Evolutionary conservation across 2,329 filamentous ascomycete species (phyloP).

Genomic region (Xylaria sp.): DNA sequence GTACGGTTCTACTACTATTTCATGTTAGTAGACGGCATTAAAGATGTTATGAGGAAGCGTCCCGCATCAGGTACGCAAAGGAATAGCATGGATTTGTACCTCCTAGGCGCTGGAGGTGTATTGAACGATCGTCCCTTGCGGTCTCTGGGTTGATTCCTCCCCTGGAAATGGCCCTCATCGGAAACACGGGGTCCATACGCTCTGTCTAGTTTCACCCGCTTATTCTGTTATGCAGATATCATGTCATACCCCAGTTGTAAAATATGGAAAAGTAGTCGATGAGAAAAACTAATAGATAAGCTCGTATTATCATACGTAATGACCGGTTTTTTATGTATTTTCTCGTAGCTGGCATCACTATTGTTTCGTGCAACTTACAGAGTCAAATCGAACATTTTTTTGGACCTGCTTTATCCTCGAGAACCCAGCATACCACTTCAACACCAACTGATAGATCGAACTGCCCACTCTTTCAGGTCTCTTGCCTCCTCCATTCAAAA

Average conservation of each 20-base stretch:
- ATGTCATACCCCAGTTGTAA: slow-evolving; percentile 39
- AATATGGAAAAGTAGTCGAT: slow-evolving; percentile 39
- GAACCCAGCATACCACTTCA: no score
- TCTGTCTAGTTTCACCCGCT: slow-evolving; percentile 2
- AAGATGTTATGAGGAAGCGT: slow-evolving; percentile 16
- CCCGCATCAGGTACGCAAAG: slow-evolving; percentile 23
- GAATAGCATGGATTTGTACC: slow-evolving; percentile 8
- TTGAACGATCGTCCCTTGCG: slow-evolving; percentile 4
- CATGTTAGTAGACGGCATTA: slow-evolving; percentile 1
- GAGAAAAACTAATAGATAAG: slow-evolving; percentile 40
- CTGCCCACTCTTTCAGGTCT: no score
- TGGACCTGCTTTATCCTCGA: no score
- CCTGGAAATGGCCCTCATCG: neutral
- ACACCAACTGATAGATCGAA: no score
- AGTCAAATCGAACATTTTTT: no score
- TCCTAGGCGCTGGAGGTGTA: slow-evolving; percentile 3
- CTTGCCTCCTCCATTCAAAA: no score
- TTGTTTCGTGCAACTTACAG: no score
- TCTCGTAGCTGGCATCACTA: no score
- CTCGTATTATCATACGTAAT: neutral
- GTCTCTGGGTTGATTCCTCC: slow-evolving; percentile 11
- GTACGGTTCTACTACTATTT: slow-evolving; percentile 13
- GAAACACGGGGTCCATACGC: neutral
- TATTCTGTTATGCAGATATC: slow-evolving; percentile 34
- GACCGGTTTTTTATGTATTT: neutral